Base-by-base conservation (phyloP, 768 basidiomycete species). In the Russula earlei region DNA sequence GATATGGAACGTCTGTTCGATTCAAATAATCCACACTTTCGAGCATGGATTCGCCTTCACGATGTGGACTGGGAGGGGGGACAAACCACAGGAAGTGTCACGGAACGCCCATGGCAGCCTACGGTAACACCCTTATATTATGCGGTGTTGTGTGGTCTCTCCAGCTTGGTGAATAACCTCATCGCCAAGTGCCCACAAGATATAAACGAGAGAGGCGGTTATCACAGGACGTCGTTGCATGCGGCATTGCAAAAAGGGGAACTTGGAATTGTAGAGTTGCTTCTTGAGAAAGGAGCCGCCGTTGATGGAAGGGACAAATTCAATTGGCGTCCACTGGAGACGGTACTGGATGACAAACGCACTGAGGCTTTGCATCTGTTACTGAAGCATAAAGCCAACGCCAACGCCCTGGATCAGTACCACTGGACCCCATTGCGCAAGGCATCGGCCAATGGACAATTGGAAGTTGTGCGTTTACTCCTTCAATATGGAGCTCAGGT, bases 401-500 rank as follows among this genome's bases (percentile, higher is more conserved):
- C 27, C n/a, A 50, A 40, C n/a, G 49, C 49, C 19, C 8, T n/a
- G 24, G 49, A 41, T 41, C 37, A 31, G 24, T 41, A 12, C 17
- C 27, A 19, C 11, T 38, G 38, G 37, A 51, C 49, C 12, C 25
- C 49, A 4, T 5, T 51, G 25, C 40, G 49, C 14, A 14, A n/a
- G 15, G 49, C 49, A 8, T 40, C 49, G 20, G 34, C 33, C 33
- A 36, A 36, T 20, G 34, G 47, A 36, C 47, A 48, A 15, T 22
- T 48, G 8, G 25, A 50, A 7, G 49, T 41, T 4, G 49, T 41
- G 22, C 49, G 49, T 6, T 17, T 50, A 11, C 49, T 50, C 19
- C 49, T 50, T 25, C 24, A 41, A 25, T 19, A 50, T n/a, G 49
- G 49, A 29, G 49, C 49, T 10, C 38, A 51, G 29, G 49, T 51